Base-by-base conservation (phyloP, 257 asterid genomes). In the Plectranthus barbatus region DNA sequence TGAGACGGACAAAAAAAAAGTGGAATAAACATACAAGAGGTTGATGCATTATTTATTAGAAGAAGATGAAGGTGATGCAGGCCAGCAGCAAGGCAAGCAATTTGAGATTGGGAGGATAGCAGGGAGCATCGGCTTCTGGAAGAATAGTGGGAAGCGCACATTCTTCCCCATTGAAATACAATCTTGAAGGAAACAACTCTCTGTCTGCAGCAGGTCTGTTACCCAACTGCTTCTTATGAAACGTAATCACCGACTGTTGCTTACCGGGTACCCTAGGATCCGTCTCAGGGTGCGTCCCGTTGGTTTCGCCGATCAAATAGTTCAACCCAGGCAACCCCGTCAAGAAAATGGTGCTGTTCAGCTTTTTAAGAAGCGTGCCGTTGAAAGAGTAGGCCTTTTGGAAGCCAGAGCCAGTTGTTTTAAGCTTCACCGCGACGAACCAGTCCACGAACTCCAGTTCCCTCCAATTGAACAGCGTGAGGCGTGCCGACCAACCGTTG, bases 381-480 rank as follows among this genome's bases (percentile, higher is more conserved):
- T 83, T 88, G 47, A 83, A 88, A 0, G 94, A 88, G 60, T 78
- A 88, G 0, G 85, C 94, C 20, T 74, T 82, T 23, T 88, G 76
- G 34, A 68, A 87, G 3, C 91, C 94, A 0, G 46, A 42, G 4
- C 46, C 80, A 0, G 86, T 55, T 42, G 65, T 77, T 31, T 74
- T 76, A 59, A 85, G 64, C 67, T 76, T 80, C 4, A 80, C 49
- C 0, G 88, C 94, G 0, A 79, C 41, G 36, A 81, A 85, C 95
- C 95, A 85, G 41, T 87, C 82, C 4, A 41, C 81, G 11, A 85
- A 83, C 1, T 69, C 6, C 9, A 18, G 18, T 0, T 83, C 80
- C 1, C 68, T 69, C 94, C 96, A 85, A 49, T 85, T 87, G 81
- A 87, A 87, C 15, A 83, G 71, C 0, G 96, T 85, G 51, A 87